A percentile compares a stretch with the other conserved stretches of the same genome.
Evolutionary conservation across 1,284 basidiomycete species (phyloP).

Genomic region (Pisolithus thermaeus): DNA sequence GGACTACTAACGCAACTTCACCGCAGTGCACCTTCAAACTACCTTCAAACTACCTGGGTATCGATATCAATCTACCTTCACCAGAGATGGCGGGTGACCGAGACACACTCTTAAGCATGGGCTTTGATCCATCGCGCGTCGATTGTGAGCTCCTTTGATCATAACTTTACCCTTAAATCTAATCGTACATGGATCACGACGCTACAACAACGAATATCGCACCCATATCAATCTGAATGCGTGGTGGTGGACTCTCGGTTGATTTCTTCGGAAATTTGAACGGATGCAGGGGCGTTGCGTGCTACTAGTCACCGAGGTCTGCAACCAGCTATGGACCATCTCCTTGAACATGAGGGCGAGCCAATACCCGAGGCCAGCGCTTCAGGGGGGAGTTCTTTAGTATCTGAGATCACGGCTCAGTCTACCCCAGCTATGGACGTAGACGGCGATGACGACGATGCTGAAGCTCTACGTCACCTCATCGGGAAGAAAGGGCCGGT

Average conservation of each 20-base stretch:
- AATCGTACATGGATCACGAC: neutral
- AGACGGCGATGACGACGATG: constrained; percentile 69
- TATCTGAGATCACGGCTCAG: constrained; percentile 27
- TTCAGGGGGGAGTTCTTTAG: constrained; percentile 22
- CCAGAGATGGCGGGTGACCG: constrained; percentile 58
- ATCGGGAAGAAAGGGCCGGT: constrained; percentile 28
- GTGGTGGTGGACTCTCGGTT: neutral
- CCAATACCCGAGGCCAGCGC: constrained; percentile 59
- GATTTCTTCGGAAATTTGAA: neutral
- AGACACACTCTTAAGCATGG: constrained; percentile 81
- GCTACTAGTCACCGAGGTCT: constrained; percentile 76
- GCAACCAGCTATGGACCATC: constrained; percentile 86
- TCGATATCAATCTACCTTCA: neutral
- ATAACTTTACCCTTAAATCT: neutral
- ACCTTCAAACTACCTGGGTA: neutral
- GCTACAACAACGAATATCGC: too few relatives aligned
- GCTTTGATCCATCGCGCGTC: constrained; percentile 76
- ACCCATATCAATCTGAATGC: too few relatives aligned
- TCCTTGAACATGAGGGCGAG: constrained; percentile 73
- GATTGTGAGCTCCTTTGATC: constrained; percentile 56
- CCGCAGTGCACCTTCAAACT: too few relatives aligned
- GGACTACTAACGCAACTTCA: too few relatives aligned
- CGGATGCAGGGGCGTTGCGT: constrained; percentile 70
- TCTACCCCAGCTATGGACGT: constrained; percentile 35
- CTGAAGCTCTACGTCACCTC: constrained; percentile 45